Evolutionary conservation across 1,139 yeast species (phyloP).

Genomic region (Geotrichum restrictum): DNA sequence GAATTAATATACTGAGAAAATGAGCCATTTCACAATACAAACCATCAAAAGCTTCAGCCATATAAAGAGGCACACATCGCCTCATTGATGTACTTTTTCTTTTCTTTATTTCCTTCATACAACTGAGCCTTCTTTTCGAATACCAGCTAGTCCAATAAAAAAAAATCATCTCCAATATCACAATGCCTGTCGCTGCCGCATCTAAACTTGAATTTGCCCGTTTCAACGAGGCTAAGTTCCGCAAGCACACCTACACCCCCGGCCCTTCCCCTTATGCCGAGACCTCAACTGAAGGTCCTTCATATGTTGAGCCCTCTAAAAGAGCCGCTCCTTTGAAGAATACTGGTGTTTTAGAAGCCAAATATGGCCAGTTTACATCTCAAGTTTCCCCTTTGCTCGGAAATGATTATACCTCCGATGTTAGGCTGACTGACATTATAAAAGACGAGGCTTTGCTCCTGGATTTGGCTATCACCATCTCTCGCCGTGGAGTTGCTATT

Average conservation of each 20-base stretch:
- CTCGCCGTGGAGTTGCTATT: conserved; percentile 63
- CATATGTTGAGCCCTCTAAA: conserved; percentile 20
- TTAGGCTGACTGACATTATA: conserved; percentile 45
- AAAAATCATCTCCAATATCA: no score
- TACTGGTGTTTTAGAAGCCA: conserved; percentile 28
- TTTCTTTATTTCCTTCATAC: no score
- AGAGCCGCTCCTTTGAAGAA: conserved; percentile 24
- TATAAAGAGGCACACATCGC: no score
- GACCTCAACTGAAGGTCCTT: conserved; percentile 26
- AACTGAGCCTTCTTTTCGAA: no score
- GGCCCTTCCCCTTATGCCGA: conserved; percentile 33
- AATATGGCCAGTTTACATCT: conserved; percentile 27
- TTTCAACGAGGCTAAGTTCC: conserved; percentile 17
- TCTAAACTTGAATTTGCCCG: conserved; percentile 11
- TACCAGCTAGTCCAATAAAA: no score
- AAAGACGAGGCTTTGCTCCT: conserved; percentile 46
- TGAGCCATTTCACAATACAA: no score
- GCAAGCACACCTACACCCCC: conserved; percentile 4
- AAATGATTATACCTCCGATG: conserved; percentile 30
- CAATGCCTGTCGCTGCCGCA: conserved; percentile 8
- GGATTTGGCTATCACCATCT: conserved; percentile 60
- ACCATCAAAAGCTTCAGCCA: no score
- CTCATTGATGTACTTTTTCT: no score
- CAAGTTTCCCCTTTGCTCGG: conserved; percentile 36
- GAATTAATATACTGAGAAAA: no score